Conservation (phyloP, 148 eudicot genomes). For the Rhododendron molle region DNA sequence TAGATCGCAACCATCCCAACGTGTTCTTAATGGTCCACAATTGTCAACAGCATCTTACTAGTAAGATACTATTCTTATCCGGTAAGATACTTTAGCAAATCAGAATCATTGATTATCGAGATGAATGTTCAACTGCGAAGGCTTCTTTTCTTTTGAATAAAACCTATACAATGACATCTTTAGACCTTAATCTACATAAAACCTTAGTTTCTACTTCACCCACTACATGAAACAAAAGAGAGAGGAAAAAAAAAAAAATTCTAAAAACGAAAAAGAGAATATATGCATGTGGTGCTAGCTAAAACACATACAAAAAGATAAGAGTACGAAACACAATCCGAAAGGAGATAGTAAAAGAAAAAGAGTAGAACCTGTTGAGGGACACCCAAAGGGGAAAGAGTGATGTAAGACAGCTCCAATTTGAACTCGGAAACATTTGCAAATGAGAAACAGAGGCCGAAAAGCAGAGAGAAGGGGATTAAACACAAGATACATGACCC, state of each 20-base stretch:
- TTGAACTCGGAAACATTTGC: constrained; percentile 31
- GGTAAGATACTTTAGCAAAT: too few relatives aligned
- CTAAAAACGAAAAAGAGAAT: background rate
- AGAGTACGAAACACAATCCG: too few relatives aligned
- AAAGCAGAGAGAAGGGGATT: constrained; percentile 23
- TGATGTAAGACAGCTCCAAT: constrained; percentile 38
- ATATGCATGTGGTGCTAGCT: background rate
- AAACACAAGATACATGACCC: background rate
- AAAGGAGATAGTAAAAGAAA: background rate
- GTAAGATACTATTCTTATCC: too few relatives aligned
- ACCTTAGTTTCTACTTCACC: background rate
- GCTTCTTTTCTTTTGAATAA: background rate
- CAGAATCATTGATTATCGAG: too few relatives aligned
- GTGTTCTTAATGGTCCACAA: too few relatives aligned
- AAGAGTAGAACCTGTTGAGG: constrained; percentile 37
- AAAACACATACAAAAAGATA: background rate
- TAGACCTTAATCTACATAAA: background rate
- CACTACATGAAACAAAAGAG: background rate
- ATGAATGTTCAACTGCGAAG: background rate
- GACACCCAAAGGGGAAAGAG: constrained; percentile 52
- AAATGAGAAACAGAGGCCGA: constrained; percentile 29
- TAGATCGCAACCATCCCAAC: too few relatives aligned
- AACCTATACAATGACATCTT: background rate
- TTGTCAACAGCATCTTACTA: too few relatives aligned
- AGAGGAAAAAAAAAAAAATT: too few relatives aligned